Percentiles rank a stretch among this genome's conserved stretches.
Evolutionary conservation across 768 basidiomycete genomes (phyloP).

Genomic region (Naganishia vishniacii): DNA sequence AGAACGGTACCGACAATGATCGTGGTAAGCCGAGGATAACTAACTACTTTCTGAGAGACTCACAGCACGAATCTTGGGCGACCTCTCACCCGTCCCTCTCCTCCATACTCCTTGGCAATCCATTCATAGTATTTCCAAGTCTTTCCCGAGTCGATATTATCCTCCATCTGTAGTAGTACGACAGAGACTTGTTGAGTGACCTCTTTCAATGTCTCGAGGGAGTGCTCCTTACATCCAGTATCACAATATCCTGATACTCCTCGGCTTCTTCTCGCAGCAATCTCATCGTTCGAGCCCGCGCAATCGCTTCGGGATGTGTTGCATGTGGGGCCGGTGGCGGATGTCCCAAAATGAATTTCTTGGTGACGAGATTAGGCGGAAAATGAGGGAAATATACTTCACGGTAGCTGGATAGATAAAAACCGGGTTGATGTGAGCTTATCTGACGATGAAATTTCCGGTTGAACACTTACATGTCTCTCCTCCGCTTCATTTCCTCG

Average conservation of each 20-base stretch:
- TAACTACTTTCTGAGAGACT: constrained; percentile 25
- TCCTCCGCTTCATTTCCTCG: constrained; percentile 38
- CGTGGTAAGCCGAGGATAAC: background rate
- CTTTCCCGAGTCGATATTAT: constrained; percentile 49
- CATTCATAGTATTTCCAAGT: constrained; percentile 49
- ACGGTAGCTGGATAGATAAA: constrained; percentile 35
- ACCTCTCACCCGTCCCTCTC: constrained; percentile 44
- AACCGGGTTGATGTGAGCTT: too few relatives aligned
- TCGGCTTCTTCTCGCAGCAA: constrained; percentile 39
- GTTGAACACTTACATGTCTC: constrained; percentile 41
- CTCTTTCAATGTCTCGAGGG: background rate
- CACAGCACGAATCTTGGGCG: constrained; percentile 49
- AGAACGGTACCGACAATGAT: background rate
- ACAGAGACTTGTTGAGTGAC: background rate
- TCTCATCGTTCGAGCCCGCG: constrained; percentile 29
- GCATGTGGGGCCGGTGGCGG: constrained; percentile 41
- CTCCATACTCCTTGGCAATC: constrained; percentile 45
- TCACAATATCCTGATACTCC: constrained; percentile 45
- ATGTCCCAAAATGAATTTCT: constrained; percentile 48
- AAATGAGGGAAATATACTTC: constrained; percentile 44
- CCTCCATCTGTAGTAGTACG: constrained; percentile 37
- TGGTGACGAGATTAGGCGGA: constrained; percentile 43
- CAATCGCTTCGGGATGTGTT: constrained; percentile 33
- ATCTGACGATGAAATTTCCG: background rate
- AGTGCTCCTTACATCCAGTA: constrained; percentile 37